Evolutionary conservation across 257 asterid species (phyloP).

Genomic region (Capsicum baccatum): DNA sequence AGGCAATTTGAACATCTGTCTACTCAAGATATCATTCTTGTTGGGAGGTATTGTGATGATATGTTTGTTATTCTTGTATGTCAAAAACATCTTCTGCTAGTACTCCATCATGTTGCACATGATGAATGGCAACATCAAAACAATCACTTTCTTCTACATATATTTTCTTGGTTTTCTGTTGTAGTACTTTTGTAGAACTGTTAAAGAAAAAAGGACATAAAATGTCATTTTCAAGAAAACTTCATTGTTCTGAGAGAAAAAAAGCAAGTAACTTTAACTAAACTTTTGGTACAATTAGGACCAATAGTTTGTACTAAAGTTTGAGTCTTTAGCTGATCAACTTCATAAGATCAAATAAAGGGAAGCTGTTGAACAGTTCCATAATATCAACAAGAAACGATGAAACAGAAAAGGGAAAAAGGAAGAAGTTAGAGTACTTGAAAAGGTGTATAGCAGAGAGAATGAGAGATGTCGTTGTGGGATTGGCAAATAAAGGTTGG

Average conservation of each 20-base stretch:
- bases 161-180: slow-evolving; percentile 39
- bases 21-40: neutral
- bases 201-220: neutral
- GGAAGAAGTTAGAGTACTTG: neutral
- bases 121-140: slow-evolving; percentile 51
- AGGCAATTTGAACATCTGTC: too few species aligned
- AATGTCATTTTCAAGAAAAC: neutral
- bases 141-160: slow-evolving; percentile 55
- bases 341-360: slow-evolving; percentile 14
- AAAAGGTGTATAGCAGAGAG: neutral
- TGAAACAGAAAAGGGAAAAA: neutral
- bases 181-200: slow-evolving; percentile 5
- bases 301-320: neutral
- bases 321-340: slow-evolving; percentile 7
- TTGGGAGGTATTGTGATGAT: slow-evolving; percentile 35
- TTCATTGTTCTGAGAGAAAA: neutral
- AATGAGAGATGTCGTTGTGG: slow-evolving; percentile 32
- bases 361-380: slow-evolving; percentile 21
- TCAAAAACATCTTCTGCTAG: slow-evolving; percentile 51
- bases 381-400: neutral
- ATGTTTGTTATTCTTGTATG: slow-evolving; percentile 50
- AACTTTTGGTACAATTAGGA: neutral
- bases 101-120: slow-evolving; percentile 46
- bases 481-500: slow-evolving; percentile 34
- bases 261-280: neutral